Base-by-base conservation (phyloP, 2,329 filamentous ascomycete species). In the Trichoderma atroviride region DNA sequence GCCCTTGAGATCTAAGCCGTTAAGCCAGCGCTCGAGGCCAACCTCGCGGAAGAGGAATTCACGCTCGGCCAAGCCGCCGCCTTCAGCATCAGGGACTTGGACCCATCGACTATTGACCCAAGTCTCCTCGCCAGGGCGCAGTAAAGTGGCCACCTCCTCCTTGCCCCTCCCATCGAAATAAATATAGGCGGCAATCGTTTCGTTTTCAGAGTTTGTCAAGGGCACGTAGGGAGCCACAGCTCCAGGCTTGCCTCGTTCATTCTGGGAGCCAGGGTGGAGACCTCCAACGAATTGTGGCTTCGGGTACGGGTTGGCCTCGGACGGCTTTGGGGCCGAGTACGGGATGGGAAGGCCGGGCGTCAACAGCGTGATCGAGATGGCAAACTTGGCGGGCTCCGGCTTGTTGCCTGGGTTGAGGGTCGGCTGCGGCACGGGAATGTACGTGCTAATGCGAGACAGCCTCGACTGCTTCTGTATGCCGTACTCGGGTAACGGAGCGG, bases 51-150 rank as follows among this genome's bases (percentile, higher is more conserved):
- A 99, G 73, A 99, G 83, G 75, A 99, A 99, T 78, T 99, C 96
- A 73, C 96, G 89, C 83, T 99, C 96, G 35, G 96, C 96, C 57
- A 99, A 87, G 53, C 96, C 96, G 61, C 96, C 96, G 37, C 95
- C 95, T 81, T 98, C 95, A 29, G 91, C 89, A 33, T 94, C 91
- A 3, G 95, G 93, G 7, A 99, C 89, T 77, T 96, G 95, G 61
- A 99, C 96, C 96, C 96, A 99, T 75, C 96, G 87, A 68, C 94
- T 97, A 77, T 98, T 99, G 29, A 99, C 96, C 96, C 96, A 99
- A 2, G 96, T 99, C 82, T 99, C 96, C 78, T 98, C 96, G 29
- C 96, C 95, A 14, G 94, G 91, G 68, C 96, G 87, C 64, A 99
- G 84, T 69, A 99, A 84, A 14, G 96, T 99, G 64, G 96, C 96